Evolutionary conservation across 2,329 filamentous ascomycete species (phyloP), one percentile per base, ranked within the genome.

Genomic region (Teratosphaeriaceae sp.): DNA sequence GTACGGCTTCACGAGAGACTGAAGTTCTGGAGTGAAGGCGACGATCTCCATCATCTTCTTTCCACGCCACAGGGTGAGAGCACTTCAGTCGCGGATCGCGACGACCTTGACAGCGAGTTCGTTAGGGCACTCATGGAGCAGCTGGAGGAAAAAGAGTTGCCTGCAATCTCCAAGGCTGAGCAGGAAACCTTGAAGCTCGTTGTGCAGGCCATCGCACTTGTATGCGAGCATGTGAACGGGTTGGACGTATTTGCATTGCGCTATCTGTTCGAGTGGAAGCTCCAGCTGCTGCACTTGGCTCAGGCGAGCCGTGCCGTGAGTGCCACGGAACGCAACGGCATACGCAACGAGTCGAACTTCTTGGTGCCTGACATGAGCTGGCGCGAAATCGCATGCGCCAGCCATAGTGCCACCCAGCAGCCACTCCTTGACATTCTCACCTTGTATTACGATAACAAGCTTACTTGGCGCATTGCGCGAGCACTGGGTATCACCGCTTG

Each of bases 401-500:
- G 82, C 53, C 85, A 92, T 58, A 89, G 85, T 31, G 78, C 71
- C 9, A 87, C 88, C 47, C 92, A 98, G 64, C 90, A 97, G 59
- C 89, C 97, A 29, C 70, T 97, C 15, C 72, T 85, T 1, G 87
- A 95, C 61, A 82, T 95, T 8, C 44, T 61, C 13, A 80, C 82
- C 9, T 73, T 79, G 16, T 87, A 94, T 56, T 88, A 84, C 54
- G 84, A 88, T 50, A 83, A 84, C 1, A 82, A 79, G 46, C 74
- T 97, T 69, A 69, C 83, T 5, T 98, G 92, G 92, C 78, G 84
- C 49, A 77, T 89, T 55, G 92, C 90, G 1, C 76, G 84, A 36
- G 84, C 94, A 60, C 87, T 84, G 52, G 92, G 92, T 9, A 75
- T 97, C 43, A 96, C 95, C 59, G 90, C 96, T 81, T 98, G 92